A percentile compares a stretch with the other conserved stretches of the same genome.
Conservation (phyloP, 805 yeast species). For the Saccharomycopsis fibuligera region DNA sequence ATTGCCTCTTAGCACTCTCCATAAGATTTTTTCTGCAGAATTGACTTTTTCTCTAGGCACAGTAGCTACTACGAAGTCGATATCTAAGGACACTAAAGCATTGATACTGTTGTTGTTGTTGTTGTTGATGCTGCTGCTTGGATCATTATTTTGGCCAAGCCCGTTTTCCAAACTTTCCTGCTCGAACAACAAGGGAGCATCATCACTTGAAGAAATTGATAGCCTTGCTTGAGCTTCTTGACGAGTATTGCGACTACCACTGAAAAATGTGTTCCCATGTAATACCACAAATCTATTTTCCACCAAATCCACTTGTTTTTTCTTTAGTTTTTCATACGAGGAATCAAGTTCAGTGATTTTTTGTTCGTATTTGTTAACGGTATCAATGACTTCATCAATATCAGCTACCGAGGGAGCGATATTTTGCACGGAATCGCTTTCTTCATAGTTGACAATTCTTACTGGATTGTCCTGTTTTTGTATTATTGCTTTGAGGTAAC, state of each 20-base stretch:
- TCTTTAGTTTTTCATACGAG: constrained; percentile 57
- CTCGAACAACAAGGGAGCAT: constrained; percentile 34
- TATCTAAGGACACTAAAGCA: constrained; percentile 27
- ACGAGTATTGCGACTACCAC: constrained; percentile 29
- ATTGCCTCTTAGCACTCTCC: constrained; percentile 94
- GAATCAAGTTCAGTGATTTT: constrained; percentile 66
- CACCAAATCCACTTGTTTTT: constrained; percentile 55
- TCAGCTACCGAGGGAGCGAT: constrained; percentile 43
- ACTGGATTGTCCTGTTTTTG: constrained; percentile 35
- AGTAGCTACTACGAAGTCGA: constrained; percentile 71
- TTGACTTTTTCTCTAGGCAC: constrained; percentile 65
- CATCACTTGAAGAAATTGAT: constrained; percentile 32
- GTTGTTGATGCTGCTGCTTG: background rate
- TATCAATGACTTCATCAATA: constrained; percentile 64
- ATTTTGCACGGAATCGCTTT: constrained; percentile 33
- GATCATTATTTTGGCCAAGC: constrained; percentile 19
- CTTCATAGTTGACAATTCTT: constrained; percentile 30
- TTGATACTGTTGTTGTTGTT: background rate
- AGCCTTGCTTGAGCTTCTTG: constrained; percentile 25
- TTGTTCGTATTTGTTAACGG: constrained; percentile 62
- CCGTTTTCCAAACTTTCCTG: constrained; percentile 33
- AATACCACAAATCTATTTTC: constrained; percentile 64
- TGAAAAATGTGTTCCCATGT: constrained; percentile 42
- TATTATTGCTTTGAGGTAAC: constrained; percentile 46
- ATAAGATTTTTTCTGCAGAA: constrained; percentile 71